Base-by-base conservation (phyloP, 805 yeast genomes). In the Yamadazyma nakazawae region DNA sequence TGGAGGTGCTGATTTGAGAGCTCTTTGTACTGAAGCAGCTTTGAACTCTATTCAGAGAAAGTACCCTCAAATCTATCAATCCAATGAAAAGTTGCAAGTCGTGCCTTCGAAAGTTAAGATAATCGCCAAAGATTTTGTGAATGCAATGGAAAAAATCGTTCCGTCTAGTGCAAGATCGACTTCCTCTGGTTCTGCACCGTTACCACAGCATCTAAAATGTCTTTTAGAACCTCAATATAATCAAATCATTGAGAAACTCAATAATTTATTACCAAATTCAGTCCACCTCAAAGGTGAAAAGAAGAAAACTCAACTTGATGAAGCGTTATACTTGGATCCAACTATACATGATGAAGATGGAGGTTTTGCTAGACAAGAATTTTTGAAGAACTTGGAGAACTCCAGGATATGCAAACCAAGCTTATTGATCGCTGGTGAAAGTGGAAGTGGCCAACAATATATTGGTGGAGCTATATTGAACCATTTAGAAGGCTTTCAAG, bases 1-100 rank as follows among this genome's bases (percentile, higher is more conserved):
- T 60, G 99, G 99, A 40, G 99, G 99, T 70, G 98, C 99, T 2
- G 99, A 94, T 64, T 70, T 94, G 52, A 73, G 97, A 46, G 96
- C 98, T 0, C 70, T 94, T 26, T 90, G 98, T 63, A 92, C 98
- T 0, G 99, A 94, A 62, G 91, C 97, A 26, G 98, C 98, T 0
- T 72, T 94, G 51, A 84, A 85, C 57, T 84, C 96, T 57, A 92
- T 94, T 35, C 97, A 92, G 66, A 72, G 98, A 53, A 80, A 84
- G 39, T 92, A 85, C 55, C 99, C 99, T 0, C 98, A 94, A 64
- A 92, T 94, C 38, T 94, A 94, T 64, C 68, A 76, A 52, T 78
- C 91, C 9, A 74, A 77, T 44, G 86, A 85, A 40, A 92, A 90
- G 60, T 72, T 92, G 37, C 63, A 72, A 38, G 84, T 94, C 28